These are phyloP conservation scores for Trichoderma virens DNA, from an alignment of 495 filamentous ascomycete genomes.

Conservation along the genomic window DNA sequence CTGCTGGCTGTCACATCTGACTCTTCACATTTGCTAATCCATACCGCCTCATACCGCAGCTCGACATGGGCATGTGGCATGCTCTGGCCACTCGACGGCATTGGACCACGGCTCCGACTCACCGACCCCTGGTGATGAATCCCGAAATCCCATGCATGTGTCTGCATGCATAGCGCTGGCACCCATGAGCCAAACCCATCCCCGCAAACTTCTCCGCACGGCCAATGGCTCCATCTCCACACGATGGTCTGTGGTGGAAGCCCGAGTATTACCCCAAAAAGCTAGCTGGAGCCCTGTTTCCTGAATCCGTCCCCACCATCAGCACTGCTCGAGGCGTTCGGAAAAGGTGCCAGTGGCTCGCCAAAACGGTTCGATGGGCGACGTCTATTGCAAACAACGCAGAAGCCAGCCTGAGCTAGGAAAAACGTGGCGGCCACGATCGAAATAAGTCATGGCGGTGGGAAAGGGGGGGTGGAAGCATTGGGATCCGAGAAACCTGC, in stretches of 20 bases:
- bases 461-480: not conserved
- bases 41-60: not conserved
- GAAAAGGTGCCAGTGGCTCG: not conserved
- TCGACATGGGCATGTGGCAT: not conserved
- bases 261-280: constrained; percentile 4
- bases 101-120: not conserved
- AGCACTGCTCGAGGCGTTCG: not conserved
- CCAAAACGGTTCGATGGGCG: not conserved
- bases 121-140: not conserved
- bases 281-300: not conserved
- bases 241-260: too few species aligned
- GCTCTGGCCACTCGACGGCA: not conserved
- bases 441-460: not conserved
- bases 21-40: not conserved
- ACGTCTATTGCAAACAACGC: not conserved
- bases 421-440: not conserved
- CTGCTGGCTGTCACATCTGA: too few species aligned
- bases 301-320: not conserved
- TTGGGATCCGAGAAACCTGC: not conserved
- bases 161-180: not conserved
- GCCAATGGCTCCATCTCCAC: not conserved
- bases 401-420: not conserved
- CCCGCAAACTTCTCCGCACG: not conserved
- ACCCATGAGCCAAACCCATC: not conserved
- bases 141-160: not conserved